Conservation (phyloP, 2,329 filamentous ascomycete species). For the Orbilia blumenaviensis region DNA sequence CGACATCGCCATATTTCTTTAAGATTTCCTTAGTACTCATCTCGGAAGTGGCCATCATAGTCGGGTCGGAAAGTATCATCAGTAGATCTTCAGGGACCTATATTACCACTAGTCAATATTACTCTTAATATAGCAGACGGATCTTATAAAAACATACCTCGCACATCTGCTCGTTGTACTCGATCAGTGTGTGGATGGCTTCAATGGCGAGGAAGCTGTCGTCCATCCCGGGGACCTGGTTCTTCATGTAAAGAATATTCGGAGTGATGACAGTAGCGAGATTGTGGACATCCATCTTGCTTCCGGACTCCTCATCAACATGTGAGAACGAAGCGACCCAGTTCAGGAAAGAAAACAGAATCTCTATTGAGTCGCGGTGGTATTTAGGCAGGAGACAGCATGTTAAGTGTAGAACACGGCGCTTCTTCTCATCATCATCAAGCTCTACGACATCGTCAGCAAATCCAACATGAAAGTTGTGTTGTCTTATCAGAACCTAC, state of each 20-base stretch:
- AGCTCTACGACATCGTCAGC: slow-evolving; percentile 68
- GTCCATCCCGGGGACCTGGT: slow-evolving; percentile 72
- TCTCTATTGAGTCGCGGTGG: slow-evolving; percentile 92
- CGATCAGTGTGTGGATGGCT: slow-evolving; percentile 88
- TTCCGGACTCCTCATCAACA: slow-evolving; percentile 94
- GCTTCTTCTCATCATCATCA: slow-evolving; percentile 78
- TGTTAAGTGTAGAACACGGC: slow-evolving; percentile 85
- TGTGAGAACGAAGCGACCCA: slow-evolving; percentile 98
- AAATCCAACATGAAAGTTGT: not conserved
- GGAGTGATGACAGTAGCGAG: slow-evolving; percentile 96
- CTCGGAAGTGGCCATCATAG: slow-evolving; percentile 82
- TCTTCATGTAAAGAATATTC: slow-evolving; percentile 83
- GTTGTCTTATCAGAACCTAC: slow-evolving; percentile 62
- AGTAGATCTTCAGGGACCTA: slow-evolving; percentile 94
- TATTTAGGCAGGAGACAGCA: slow-evolving; percentile 92
- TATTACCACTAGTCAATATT: not conserved
- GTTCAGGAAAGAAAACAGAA: slow-evolving; percentile 93
- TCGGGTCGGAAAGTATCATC: slow-evolving; percentile 82
- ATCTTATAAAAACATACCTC: slow-evolving; percentile 74
- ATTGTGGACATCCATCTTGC: slow-evolving; percentile 99
- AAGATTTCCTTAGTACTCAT: slow-evolving; percentile 97
- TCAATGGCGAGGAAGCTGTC: slow-evolving; percentile 94
- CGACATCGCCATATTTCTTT: slow-evolving; percentile 87
- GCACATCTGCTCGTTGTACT: slow-evolving; percentile 95
- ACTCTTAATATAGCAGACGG: not conserved